Evolutionary conservation across 1,284 basidiomycete species (phyloP).

Genomic region (Austroboletus olivaceoglutinosus): DNA sequence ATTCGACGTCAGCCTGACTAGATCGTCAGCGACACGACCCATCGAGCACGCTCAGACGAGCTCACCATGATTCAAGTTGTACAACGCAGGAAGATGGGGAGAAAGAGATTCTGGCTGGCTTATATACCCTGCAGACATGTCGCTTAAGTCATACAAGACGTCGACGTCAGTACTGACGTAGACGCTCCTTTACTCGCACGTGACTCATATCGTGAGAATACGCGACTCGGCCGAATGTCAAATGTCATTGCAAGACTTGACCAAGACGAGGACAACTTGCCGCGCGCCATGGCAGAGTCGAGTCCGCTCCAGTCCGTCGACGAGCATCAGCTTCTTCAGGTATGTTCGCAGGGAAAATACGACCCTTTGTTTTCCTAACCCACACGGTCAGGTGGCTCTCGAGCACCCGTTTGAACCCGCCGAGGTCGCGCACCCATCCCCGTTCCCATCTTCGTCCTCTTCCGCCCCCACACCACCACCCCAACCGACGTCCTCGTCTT

Average conservation of each 20-base stretch:
- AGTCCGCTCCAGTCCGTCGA: conserved; percentile 21
- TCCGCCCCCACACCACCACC: neutral
- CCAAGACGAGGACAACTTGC: neutral
- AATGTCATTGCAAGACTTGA: no score
- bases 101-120: no score
- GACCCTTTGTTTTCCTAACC: neutral
- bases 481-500: neutral
- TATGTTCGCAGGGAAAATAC: conserved; percentile 1
- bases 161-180: conserved; percentile 20
- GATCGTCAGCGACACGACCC: conserved; percentile 3
- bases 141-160: conserved; percentile 16
- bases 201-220: conserved; percentile 3
- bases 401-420: conserved; percentile 27
- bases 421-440: conserved; percentile 23
- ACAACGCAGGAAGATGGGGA: no score
- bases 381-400: conserved; percentile 22
- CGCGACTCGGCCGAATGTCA: neutral
- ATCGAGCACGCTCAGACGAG: neutral
- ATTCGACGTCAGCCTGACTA: conserved; percentile 19
- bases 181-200: conserved; percentile 15
- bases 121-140: no score
- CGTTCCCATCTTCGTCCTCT: conserved; percentile 2
- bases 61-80: conserved; percentile 17
- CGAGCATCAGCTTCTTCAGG: conserved; percentile 27
- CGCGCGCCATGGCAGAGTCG: conserved; percentile 23